Conservation (phyloP, 805 yeast species). For the Barnettozyma californica region DNA sequence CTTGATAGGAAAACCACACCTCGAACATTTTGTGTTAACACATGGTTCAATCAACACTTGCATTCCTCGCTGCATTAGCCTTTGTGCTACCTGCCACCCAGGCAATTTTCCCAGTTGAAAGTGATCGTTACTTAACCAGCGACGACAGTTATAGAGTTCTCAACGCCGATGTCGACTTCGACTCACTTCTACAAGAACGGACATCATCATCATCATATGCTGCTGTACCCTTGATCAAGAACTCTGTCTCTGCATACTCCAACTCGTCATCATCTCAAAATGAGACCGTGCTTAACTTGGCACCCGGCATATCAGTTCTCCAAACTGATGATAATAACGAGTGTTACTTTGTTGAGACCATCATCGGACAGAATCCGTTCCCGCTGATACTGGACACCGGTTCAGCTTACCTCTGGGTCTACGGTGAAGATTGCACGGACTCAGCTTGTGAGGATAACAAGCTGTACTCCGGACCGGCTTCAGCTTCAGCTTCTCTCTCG, state of each 20-base stretch:
- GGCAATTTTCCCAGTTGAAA: conserved; percentile 7
- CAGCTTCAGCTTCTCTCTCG: conserved; percentile 11
- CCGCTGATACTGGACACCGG: conserved; percentile 61
- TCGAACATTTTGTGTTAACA: not conserved
- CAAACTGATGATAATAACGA: conserved; percentile 26
- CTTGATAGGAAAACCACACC: not conserved
- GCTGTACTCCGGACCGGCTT: conserved; percentile 19
- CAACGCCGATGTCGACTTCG: conserved; percentile 2
- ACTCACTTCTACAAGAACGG: not conserved
- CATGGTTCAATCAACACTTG: not conserved
- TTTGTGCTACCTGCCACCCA: not conserved
- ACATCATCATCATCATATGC: not conserved
- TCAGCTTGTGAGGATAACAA: conserved; percentile 35
- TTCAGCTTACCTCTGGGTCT: conserved; percentile 60
- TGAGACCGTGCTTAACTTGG: conserved; percentile 18
- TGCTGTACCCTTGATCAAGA: not conserved
- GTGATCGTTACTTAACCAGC: not conserved
- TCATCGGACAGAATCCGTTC: conserved; percentile 36
- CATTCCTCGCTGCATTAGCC: not conserved
- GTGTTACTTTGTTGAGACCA: conserved; percentile 37
- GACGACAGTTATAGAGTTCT: conserved; percentile 1
- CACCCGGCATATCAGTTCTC: conserved; percentile 26
- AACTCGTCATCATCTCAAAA: conserved; percentile 6
- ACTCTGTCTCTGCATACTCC: not conserved
- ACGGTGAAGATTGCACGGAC: conserved; percentile 44